phyloP scores from a whole-genome alignment of 192 early-diverging fungal species.

The Paraglomus occultum region DNA sequence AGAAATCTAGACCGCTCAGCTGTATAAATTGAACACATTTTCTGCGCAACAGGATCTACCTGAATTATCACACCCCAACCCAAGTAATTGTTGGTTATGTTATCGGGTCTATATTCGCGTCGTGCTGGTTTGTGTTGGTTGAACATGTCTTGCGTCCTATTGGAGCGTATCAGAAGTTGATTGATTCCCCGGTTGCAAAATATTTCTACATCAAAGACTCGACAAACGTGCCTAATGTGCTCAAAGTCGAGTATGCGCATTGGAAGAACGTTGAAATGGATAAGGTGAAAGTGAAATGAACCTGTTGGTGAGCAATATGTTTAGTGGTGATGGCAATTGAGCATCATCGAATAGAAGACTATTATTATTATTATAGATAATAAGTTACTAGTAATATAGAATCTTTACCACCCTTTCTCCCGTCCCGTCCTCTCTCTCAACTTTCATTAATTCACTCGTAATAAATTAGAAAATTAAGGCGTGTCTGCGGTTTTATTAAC shows the following conservation, averaged over 20 bases:
- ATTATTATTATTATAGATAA: no score
- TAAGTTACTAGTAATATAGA: no score
- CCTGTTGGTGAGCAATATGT: no score
- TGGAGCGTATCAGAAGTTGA: conserved; percentile 42
- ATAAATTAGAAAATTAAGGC: no score
- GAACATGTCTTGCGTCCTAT: conserved; percentile 38
- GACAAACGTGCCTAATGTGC: conserved; percentile 41
- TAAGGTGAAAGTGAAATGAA: no score
- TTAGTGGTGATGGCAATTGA: no score
- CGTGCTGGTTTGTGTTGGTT: conserved; percentile 52
- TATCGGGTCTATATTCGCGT: conserved; percentile 55
- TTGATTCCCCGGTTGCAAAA: conserved; percentile 39
- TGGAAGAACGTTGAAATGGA: conserved; percentile 28
- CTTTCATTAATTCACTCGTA: no score
- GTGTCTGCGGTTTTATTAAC: no score
- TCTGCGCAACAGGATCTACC: conserved; percentile 53
- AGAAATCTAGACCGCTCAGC: no score
- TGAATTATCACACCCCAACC: conserved; percentile 68
- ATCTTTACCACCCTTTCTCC: no score
- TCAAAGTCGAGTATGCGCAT: conserved; percentile 51
- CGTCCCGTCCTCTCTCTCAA: no score
- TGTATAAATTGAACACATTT: background rate
- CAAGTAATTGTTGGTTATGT: conserved; percentile 70
- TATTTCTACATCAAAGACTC: conserved; percentile 51
- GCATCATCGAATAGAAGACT: no score